Evolutionary conservation across 2,329 filamentous ascomycete species (phyloP), one percentile per base, ranked within the genome.

Genomic region (Mariannaea elegans): DNA sequence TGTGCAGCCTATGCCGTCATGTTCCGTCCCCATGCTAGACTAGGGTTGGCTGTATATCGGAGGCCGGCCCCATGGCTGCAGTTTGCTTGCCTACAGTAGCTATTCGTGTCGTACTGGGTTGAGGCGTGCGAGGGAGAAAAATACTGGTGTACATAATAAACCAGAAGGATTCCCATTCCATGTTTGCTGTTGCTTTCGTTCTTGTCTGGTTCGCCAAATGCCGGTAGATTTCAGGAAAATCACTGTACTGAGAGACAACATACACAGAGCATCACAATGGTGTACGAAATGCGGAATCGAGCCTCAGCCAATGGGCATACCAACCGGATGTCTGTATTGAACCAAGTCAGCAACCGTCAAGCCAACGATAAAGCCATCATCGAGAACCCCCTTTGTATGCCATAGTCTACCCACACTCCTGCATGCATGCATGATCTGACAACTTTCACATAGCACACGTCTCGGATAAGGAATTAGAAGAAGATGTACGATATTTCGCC

Each of bases 401-500:
- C n/a, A 18, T 10, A 16, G 16, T 8, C 18, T 8, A 18, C 12
- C 7, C 4, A 12, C n/a, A 3, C 5, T 27, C 6, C 14, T 5
- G 3, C 13, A 16, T 9, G 19, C 6, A 34, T 21, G 19, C 14
- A 36, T 2, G 27, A 12, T 7, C 18, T 18, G 7, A 50, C 23
- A 31, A n/a, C 8, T 46, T 27, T 29, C n/a, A 19, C 48, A 49
- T 31, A 80, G 78, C 77, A 7, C 72, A 76, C 24, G 65, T 77
- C 7, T 76, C 72, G 18, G 77, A 80, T 31, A 68, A 74, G 41
- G 73, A 80, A 34, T 66, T 80, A 1, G 67, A 75, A 38, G 59
- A 59, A 6, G 78, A 80, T 46, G 77, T 78, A 4, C 62, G 45
- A 9, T 39, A 65, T 3, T 80, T 80, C 36, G 65, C 71, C 2